A percentile compares a stretch with the other conserved stretches of the same genome.
These are phyloP conservation scores for Corniculantispora saksenae DNA, from an alignment of 2,329 filamentous ascomycete species.

Conservation along the genomic window DNA sequence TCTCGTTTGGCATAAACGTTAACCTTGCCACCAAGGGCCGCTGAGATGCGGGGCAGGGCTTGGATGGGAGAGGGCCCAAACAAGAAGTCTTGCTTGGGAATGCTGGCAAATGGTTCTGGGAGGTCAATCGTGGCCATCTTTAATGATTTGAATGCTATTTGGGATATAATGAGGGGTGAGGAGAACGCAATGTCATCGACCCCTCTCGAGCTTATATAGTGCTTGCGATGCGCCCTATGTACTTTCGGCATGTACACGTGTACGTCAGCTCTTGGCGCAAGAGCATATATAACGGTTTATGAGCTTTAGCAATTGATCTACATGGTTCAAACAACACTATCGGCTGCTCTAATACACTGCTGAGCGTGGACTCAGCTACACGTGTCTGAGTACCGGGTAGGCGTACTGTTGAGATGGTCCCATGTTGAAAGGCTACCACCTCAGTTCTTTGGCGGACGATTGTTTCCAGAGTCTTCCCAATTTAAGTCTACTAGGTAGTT, in stretches of 20 bases:
- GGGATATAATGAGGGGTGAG: neutral
- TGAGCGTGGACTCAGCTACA: too few relatives aligned
- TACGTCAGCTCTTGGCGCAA: neutral
- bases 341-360: too few relatives aligned
- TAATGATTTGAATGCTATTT: neutral
- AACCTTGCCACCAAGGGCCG: constrained; percentile 59
- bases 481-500: too few relatives aligned
- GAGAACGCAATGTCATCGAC: neutral
- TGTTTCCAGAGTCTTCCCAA: too few relatives aligned
- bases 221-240: neutral
- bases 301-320: too few relatives aligned
- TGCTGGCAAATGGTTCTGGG: constrained; percentile 62
- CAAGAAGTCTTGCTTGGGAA: constrained; percentile 62
- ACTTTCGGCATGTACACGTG: neutral
- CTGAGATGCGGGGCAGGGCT: constrained; percentile 63
- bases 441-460: too few relatives aligned
- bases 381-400: too few relatives aligned
- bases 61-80: constrained; percentile 72
- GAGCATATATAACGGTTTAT: too few relatives aligned
- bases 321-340: too few relatives aligned
- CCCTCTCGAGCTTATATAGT: neutral
- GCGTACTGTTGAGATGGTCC: too few relatives aligned
- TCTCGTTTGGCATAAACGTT: constrained; percentile 71
- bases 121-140: constrained; percentile 43
- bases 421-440: too few relatives aligned